Percentiles rank a stretch among this genome's conserved stretches.
Conservation (phyloP, 495 filamentous ascomycete species). For the Penicillium canescens region DNA sequence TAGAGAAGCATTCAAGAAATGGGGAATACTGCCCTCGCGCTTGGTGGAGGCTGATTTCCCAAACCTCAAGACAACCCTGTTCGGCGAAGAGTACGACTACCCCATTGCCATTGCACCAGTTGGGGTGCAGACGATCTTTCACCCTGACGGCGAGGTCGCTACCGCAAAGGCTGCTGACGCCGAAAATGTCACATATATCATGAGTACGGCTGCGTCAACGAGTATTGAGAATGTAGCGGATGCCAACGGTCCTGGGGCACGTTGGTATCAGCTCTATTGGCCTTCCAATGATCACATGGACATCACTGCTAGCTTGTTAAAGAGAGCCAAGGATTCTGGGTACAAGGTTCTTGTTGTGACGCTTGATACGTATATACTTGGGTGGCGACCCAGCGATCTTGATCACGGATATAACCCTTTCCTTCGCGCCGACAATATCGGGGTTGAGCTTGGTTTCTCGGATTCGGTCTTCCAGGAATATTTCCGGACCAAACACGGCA, state of each 20-base stretch:
- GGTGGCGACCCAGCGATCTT: conserved; percentile 60
- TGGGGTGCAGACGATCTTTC: conserved; percentile 54
- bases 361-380: conserved; percentile 59
- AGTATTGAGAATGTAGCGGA: conserved; percentile 46
- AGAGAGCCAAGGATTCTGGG: conserved; percentile 52
- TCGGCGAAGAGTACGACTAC: conserved; percentile 23
- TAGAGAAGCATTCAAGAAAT: conserved; percentile 38
- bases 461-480: conserved; percentile 58
- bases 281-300: conserved; percentile 46
- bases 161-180: conserved; percentile 41
- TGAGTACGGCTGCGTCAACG: conserved; percentile 47
- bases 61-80: conserved; percentile 13
- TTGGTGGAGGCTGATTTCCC: conserved; percentile 22
- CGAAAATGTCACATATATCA: conserved; percentile 48
- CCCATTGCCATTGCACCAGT: conserved; percentile 54
- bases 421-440: conserved; percentile 45
- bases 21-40: conserved; percentile 36
- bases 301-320: conserved; percentile 52
- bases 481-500: conserved; percentile 37
- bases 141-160: conserved; percentile 45
- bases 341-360: conserved; percentile 61
- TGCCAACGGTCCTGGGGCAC: conserved; percentile 33
- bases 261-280: conserved; percentile 68
- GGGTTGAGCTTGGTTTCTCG: conserved; percentile 50
- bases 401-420: conserved; percentile 55